Evolutionary conservation across 2,329 filamentous ascomycete genomes (phyloP), one percentile per base, ranked within the genome.

Genomic region (Aspergillus ruber): DNA sequence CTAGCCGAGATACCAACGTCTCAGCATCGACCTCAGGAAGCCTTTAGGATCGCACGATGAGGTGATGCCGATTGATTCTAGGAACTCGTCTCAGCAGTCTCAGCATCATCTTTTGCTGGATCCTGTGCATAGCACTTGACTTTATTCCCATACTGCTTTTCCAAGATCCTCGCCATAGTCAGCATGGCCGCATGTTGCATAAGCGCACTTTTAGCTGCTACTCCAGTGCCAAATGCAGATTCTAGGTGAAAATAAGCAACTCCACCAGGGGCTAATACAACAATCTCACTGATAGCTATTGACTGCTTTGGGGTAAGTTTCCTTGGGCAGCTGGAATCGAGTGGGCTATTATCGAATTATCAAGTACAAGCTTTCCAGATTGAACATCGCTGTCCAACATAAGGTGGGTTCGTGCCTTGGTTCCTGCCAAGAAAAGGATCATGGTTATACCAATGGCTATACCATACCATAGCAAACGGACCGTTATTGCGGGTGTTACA

Each of bases 1-100:
- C 57, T 62, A 8, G 62, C 49, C 0, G 67, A 67, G 44, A 73
- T 55, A n/a, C n/a, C n/a, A 72, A 44, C 8, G 67, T 66, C n/a
- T 63, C 46, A 5, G 66, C 59, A 48, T 72, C 65, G 1, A 72
- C 47, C 45, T 66, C 63, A 69, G 53, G 48, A 70, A 72, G 3
- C 64, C 69, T 5, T 59, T 56, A 1, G 60, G 56, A 39, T 62
- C 62, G 13, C 62, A 55, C 25, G 65, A 47, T 15, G 56, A 45
- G 1, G 41, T 50, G 10, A 66, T 54, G 0, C 51, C 61, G 9
- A 55, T 44, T 1, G 49, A 45, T 3, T n/a, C 17, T 0, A 66
- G 48, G 1, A 62, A 27, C 2, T 43, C 25, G 12, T 43, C 35
- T 15, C 33, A n/a, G n/a, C n/a, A n/a, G n/a, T n/a, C n/a, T n/a